phyloP scores from a whole-genome alignment of 495 filamentous ascomycete genomes.

The Gamarada debralockiae region DNA sequence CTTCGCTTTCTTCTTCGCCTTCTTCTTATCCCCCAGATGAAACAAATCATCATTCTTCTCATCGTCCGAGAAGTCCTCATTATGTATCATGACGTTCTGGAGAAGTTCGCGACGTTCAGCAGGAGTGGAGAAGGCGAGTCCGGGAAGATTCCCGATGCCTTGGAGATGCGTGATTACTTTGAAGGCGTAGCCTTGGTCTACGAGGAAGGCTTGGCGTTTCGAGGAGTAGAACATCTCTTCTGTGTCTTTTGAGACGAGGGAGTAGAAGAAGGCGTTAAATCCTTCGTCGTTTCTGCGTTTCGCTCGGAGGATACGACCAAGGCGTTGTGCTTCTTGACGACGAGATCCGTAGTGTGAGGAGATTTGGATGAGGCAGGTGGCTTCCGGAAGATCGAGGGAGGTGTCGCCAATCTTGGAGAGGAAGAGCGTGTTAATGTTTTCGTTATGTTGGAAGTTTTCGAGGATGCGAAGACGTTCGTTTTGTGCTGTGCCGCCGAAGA shows the following conservation, averaged over 20 bases:
- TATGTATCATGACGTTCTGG: constrained; percentile 83
- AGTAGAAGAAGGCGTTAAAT: constrained; percentile 99
- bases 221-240: constrained; percentile 98
- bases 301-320: constrained; percentile 91
- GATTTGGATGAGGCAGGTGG: constrained; percentile 96
- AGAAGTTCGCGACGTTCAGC: constrained; percentile 85
- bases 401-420: constrained; percentile 98
- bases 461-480: constrained; percentile 84
- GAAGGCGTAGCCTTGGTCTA: constrained; percentile 98
- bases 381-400: constrained; percentile 92
- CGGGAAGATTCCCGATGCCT: constrained; percentile 80
- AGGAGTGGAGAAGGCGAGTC: constrained; percentile 75
- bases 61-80: constrained; percentile 54
- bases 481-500: constrained; percentile 87
- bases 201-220: constrained; percentile 95
- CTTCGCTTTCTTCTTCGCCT: constrained; percentile 45
- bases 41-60: constrained; percentile 88
- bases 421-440: constrained; percentile 91
- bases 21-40: constrained; percentile 43
- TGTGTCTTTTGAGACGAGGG: constrained; percentile 93
- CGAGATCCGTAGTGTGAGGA: constrained; percentile 98
- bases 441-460: constrained; percentile 96
- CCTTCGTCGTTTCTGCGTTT: constrained; percentile 97
- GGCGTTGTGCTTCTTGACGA: constrained; percentile 91
- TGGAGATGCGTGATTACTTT: constrained; percentile 97